Evolutionary conservation across 495 filamentous ascomycete species (phyloP).

Genomic region (Neurospora terricola): DNA sequence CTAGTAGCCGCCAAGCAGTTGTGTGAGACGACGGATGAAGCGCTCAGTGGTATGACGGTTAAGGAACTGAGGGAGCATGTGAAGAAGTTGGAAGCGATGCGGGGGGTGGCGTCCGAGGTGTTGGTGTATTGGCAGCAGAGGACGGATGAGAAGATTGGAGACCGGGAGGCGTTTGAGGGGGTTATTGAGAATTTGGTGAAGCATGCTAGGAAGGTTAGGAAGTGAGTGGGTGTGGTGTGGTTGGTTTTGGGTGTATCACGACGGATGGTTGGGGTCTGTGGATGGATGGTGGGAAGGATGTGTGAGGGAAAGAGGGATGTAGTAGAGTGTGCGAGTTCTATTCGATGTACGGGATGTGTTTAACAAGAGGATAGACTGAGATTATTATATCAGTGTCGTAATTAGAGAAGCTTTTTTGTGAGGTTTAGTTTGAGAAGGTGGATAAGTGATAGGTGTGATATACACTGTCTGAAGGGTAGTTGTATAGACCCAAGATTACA

Average conservation of each 20-base stretch:
- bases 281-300: not conserved
- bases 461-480: not conserved
- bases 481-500: too few species aligned
- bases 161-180: constrained; percentile 92
- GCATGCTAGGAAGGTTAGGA: constrained; percentile 82
- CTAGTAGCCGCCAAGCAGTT: constrained; percentile 66
- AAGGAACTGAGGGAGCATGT: constrained; percentile 67
- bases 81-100: constrained; percentile 55
- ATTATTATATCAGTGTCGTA: not conserved
- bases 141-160: constrained; percentile 72
- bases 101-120: constrained; percentile 59
- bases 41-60: constrained; percentile 63
- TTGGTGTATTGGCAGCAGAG: constrained; percentile 84
- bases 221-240: constrained; percentile 27
- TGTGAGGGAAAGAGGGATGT: not conserved
- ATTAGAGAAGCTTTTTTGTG: not conserved
- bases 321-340: not conserved
- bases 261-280: not conserved
- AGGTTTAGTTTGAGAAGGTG: not conserved
- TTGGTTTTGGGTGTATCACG: not conserved
- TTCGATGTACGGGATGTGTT: not conserved
- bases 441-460: not conserved
- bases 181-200: constrained; percentile 97
- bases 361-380: not conserved
- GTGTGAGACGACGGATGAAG: constrained; percentile 75